These are phyloP conservation scores for Thermomyces lanuginosus DNA, from an alignment of 2,329 filamentous ascomycete species.

Conservation along the genomic window DNA sequence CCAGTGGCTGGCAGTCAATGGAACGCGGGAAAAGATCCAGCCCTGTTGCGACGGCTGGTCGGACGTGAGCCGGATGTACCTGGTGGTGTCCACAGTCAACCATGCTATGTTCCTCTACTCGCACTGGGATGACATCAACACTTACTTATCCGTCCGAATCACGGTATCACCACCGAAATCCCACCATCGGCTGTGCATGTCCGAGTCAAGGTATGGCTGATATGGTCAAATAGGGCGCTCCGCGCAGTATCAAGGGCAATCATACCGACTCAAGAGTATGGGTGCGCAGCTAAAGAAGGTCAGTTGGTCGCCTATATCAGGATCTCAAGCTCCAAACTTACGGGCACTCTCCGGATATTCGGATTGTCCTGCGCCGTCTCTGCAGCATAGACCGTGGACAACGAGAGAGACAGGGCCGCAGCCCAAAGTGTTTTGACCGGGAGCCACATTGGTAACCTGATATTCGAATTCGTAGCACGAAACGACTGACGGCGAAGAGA, in stretches of 20 bases:
- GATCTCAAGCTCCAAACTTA: conserved; percentile 29
- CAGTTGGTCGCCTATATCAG: conserved; percentile 1
- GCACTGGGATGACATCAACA: conserved; percentile 2
- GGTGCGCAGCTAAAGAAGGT: conserved; percentile 52
- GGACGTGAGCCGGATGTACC: conserved; percentile 82
- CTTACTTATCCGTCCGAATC: conserved; percentile 48
- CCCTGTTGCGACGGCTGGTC: conserved; percentile 81
- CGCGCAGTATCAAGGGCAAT: conserved; percentile 12
- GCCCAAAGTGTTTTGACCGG: conserved; percentile 21
- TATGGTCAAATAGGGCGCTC: conserved; percentile 6
- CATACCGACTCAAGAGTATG: conserved; percentile 67
- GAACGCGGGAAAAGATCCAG: conserved; percentile 87
- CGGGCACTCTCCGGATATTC: conserved; percentile 49
- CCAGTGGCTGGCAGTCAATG: conserved; percentile 95
- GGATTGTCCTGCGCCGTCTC: conserved; percentile 29
- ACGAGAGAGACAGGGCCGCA: conserved; percentile 17
- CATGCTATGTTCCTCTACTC: conserved; percentile 1
- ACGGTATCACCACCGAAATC: conserved; percentile 96
- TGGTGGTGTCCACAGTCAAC: conserved; percentile 21
- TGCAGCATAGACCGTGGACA: conserved; percentile 6
- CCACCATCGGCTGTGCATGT: conserved; percentile 97
- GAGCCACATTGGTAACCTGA: conserved; percentile 20
- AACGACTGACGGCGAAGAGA: too few species aligned
- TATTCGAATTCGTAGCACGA: too few species aligned
- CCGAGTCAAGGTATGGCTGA: conserved; percentile 90